phyloP scores from a whole-genome alignment of 768 basidiomycete species.

The Psilocybe sp. region DNA sequence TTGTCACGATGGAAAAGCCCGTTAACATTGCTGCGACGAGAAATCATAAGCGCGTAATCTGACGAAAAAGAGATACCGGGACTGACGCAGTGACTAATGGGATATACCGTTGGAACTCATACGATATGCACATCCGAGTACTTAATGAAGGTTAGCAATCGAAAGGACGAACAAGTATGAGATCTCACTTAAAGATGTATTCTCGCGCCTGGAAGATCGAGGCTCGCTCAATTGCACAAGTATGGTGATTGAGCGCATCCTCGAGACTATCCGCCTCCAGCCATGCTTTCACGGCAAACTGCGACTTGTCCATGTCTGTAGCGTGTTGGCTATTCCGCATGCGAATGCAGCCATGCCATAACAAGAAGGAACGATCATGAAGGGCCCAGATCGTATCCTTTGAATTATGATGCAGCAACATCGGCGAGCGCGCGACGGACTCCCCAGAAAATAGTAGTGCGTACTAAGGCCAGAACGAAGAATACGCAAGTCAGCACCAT shows the following conservation, averaged over 20 bases:
- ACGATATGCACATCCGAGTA: conserved; percentile 65
- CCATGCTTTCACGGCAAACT: conserved; percentile 69
- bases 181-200: conserved; percentile 71
- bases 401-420: conserved; percentile 28
- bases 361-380: conserved; percentile 62
- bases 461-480: conserved; percentile 44
- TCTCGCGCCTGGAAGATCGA: conserved; percentile 72
- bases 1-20: conserved; percentile 51
- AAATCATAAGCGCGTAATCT: background rate
- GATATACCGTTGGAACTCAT: conserved; percentile 65
- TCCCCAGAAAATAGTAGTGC: conserved; percentile 78
- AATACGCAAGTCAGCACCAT: conserved; percentile 1
- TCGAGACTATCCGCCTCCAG: conserved; percentile 68
- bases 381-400: conserved; percentile 79
- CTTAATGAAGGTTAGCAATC: conserved; percentile 29
- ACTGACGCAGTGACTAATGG: conserved; percentile 57
- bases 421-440: conserved; percentile 38
- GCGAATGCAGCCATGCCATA: conserved; percentile 72
- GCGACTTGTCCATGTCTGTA: conserved; percentile 49
- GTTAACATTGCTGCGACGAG: conserved; percentile 35
- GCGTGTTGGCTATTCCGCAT: conserved; percentile 44
- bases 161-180: background rate
- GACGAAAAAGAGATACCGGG: background rate
- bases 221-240: conserved; percentile 63
- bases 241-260: conserved; percentile 57